Percentiles rank a stretch among this genome's conserved stretches.
phyloP scores from a whole-genome alignment of 148 eudicot species.

The Diospyros kaki region DNA sequence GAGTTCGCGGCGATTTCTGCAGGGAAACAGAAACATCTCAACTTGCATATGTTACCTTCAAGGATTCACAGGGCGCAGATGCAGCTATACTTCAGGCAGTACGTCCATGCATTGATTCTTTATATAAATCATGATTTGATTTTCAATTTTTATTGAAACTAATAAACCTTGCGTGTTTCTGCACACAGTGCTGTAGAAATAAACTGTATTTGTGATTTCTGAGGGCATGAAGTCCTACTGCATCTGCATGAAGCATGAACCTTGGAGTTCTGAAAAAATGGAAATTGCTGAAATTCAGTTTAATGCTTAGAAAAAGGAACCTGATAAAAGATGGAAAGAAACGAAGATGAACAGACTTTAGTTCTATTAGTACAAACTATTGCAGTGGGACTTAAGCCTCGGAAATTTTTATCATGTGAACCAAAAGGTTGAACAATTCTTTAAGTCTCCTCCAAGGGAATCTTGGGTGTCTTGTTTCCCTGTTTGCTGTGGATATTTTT shows the following conservation, averaged over 20 bases:
- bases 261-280: neutral
- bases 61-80: slow-evolving; percentile 51
- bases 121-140: neutral
- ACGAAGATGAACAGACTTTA: neutral
- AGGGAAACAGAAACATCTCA: slow-evolving; percentile 42
- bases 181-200: neutral
- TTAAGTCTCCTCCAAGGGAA: neutral
- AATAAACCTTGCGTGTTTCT: neutral
- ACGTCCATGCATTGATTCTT: neutral
- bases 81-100: slow-evolving; percentile 48
- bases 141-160: neutral
- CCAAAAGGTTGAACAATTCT: neutral
- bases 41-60: slow-evolving; percentile 48
- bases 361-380: no score
- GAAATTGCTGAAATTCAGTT: neutral
- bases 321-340: neutral
- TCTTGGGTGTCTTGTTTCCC: neutral
- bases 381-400: neutral
- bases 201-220: neutral
- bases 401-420: neutral
- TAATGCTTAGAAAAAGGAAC: neutral
- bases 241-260: neutral
- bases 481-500: neutral
- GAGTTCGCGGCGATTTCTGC: neutral
- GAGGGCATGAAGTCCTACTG: neutral